phyloP scores from a whole-genome alignment of 1,284 basidiomycete genomes.

The Agaricales sp. region DNA sequence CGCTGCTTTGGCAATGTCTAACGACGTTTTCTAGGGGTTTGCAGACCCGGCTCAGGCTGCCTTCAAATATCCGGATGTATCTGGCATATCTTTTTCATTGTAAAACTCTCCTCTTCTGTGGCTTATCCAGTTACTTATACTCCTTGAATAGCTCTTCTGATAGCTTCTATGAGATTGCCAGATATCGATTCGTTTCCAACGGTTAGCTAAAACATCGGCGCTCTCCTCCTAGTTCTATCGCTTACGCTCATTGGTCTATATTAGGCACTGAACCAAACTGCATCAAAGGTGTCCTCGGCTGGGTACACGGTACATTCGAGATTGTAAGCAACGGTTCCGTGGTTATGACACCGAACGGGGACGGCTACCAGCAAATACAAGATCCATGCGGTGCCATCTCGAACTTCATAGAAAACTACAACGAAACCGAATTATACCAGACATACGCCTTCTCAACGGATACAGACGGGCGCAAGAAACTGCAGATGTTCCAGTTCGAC shows the following conservation, averaged over 20 bases:
- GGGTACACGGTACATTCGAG: conserved; percentile 75
- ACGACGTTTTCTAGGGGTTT: conserved; percentile 46
- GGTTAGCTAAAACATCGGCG: conserved; percentile 30
- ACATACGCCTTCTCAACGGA: conserved; percentile 55
- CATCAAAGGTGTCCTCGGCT: conserved; percentile 77
- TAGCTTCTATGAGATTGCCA: conserved; percentile 79
- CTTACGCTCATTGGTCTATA: conserved; percentile 7
- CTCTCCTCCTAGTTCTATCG: conserved; percentile 5
- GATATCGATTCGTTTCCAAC: conserved; percentile 80
- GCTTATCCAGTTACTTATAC: conserved; percentile 3
- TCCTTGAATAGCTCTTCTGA: conserved; percentile 36
- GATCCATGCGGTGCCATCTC: conserved; percentile 81
- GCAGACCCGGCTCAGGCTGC: conserved; percentile 71
- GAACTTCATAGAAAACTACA: conserved; percentile 78
- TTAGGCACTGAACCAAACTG: conserved; percentile 68
- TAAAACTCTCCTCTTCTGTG: conserved; percentile 29
- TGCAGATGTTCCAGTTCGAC: conserved; percentile 59
- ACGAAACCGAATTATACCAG: conserved; percentile 49
- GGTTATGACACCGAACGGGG: conserved; percentile 55
- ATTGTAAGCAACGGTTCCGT: conserved; percentile 72
- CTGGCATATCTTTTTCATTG: conserved; percentile 86
- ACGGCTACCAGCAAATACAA: conserved; percentile 89
- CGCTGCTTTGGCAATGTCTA: neutral
- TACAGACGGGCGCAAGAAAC: conserved; percentile 38
- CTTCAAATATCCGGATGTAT: conserved; percentile 74